Evolutionary conservation across 2,329 filamentous ascomycete genomes (phyloP).

Genomic region (Biscogniauxia marginata): DNA sequence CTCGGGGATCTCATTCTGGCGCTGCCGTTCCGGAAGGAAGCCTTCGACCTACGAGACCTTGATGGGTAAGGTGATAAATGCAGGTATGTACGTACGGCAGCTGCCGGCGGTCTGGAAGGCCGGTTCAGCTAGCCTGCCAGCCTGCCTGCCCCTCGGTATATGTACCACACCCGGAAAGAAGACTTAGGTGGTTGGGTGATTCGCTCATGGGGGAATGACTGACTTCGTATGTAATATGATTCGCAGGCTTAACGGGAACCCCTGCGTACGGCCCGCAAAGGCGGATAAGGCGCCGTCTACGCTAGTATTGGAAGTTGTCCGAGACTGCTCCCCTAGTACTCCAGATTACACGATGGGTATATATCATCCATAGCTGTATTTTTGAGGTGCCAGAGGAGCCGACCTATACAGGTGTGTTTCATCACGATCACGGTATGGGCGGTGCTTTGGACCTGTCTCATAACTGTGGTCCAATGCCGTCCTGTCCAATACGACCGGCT

Average conservation of each 20-base stretch:
- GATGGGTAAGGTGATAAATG: neutral
- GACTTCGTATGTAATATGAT: too few relatives aligned
- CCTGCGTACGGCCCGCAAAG: neutral
- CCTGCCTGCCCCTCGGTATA: too few relatives aligned
- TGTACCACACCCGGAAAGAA: neutral
- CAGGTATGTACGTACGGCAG: too few relatives aligned
- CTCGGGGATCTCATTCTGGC: neutral
- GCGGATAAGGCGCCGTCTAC: neutral
- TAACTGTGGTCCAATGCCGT: constrained; percentile 39
- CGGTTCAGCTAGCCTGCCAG: neutral
- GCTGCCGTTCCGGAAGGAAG: neutral
- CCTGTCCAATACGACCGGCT: constrained; percentile 40
- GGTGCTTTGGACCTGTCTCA: constrained; percentile 31
- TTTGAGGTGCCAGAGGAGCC: constrained; percentile 2
- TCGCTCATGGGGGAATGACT: too few relatives aligned
- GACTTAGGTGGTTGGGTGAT: neutral
- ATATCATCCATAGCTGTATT: neutral
- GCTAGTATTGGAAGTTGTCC: neutral
- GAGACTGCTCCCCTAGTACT: neutral
- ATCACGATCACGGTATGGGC: constrained; percentile 33
- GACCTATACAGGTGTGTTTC: constrained; percentile 19
- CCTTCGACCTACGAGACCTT: neutral
- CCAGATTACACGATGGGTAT: neutral
- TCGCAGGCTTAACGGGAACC: too few relatives aligned
- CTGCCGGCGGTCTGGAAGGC: neutral